Conservation (phyloP, 1,284 basidiomycete species). For the Grifola frondosa region DNA sequence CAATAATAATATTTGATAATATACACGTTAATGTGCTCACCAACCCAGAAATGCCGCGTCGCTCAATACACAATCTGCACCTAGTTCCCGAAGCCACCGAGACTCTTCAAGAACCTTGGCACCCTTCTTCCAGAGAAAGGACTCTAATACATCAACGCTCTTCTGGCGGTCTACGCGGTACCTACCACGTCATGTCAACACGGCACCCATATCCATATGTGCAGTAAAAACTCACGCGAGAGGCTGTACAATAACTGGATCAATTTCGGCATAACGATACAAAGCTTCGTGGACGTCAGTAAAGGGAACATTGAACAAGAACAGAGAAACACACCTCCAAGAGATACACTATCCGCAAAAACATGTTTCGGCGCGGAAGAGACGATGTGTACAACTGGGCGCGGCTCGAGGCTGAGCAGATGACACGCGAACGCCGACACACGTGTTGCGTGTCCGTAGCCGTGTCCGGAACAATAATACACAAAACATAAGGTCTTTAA, state of each 20-base stretch:
- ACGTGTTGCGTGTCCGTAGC: constrained; percentile 73
- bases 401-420: constrained; percentile 44
- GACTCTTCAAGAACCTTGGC: constrained; percentile 54
- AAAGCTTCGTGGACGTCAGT: constrained; percentile 31
- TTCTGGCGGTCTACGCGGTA: constrained; percentile 70
- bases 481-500: constrained; percentile 37
- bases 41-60: constrained; percentile 80
- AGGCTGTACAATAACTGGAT: constrained; percentile 73
- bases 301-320: not conserved
- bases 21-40: too few relatives aligned
- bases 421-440: constrained; percentile 67
- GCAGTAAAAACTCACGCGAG: constrained; percentile 51
- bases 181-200: constrained; percentile 30
- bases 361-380: constrained; percentile 69
- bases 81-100: constrained; percentile 53
- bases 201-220: not conserved
- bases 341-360: constrained; percentile 57
- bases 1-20: too few relatives aligned
- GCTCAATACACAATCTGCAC: constrained; percentile 64
- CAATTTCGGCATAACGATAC: constrained; percentile 68
- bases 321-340: constrained; percentile 36
- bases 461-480: constrained; percentile 76
- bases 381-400: constrained; percentile 55
- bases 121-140: constrained; percentile 58
- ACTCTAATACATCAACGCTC: constrained; percentile 61